Base-by-base conservation (phyloP, 768 basidiomycete genomes). In the Podaxis sp. region DNA sequence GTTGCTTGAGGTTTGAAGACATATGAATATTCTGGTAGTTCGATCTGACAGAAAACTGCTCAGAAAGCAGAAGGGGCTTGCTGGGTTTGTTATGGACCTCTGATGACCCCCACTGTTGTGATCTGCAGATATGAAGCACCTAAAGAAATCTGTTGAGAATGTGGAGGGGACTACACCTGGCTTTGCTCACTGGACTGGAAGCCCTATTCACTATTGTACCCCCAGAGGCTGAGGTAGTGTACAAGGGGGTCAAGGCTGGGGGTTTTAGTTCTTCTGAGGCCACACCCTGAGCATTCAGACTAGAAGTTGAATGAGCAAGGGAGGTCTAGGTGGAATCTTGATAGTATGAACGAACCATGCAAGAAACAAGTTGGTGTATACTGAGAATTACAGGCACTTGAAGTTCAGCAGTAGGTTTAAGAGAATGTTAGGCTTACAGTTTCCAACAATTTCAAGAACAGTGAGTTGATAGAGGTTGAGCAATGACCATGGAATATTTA, bases 381-480 rank as follows among this genome's bases (percentile, higher is more conserved):
- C 60, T 61, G 11, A 11, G 24, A 12, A 22, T 30, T 38, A 44
- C 22, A 26, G 8, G 33, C 11, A 19, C 1, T n/a, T 2, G 2
- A n/a, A 5, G 15, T 8, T n/a, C 6, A 6, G 4, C 5, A 19
- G 17, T 15, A 39, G 36, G 11, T 42, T 13, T 15, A 7, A 51
- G 19, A 51, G n/a, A 4, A 13, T 11, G 8, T 1, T 2, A 13
- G 30, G 36, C 52, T 36, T 54, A 61, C 60, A 15, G 44, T 61
- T 61, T 39, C 60, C 60, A 4, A 61, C 60, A 1, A 61, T 36
- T 9, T 61, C 52, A 5, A 55, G 55, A 1, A 61, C 60, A 5
- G 60, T 36, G 19, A 61, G 60, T 38, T 61, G 60, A 36, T 61
- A 61, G 36, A 61, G 55, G 42, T 55, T 61, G 60, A 61, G 53